A percentile compares a stretch with the other conserved stretches of the same genome.
Evolutionary conservation across 2,329 filamentous ascomycete species (phyloP).

Genomic region (Verruconis gallopava): DNA sequence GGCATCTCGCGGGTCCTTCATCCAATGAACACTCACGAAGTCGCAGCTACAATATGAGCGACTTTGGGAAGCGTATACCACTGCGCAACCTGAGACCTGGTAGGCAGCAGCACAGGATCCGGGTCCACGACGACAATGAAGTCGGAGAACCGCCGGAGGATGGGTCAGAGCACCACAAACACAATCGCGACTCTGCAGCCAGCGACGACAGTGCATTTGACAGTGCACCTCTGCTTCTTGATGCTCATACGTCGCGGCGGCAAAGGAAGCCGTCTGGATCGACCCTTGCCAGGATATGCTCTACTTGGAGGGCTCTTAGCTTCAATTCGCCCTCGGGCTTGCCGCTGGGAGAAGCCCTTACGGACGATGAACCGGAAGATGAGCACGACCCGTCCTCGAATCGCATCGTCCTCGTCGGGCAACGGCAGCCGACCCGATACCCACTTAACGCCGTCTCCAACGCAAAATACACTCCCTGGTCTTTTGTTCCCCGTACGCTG

Average conservation of each 20-base stretch:
- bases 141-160: slow-evolving; percentile 53
- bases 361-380: slow-evolving; percentile 11
- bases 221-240: slow-evolving; percentile 58
- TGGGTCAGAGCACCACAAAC: slow-evolving; percentile 39
- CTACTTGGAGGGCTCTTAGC: no score
- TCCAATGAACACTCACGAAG: slow-evolving; percentile 21
- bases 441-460: slow-evolving; percentile 89
- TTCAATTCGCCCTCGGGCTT: no score
- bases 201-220: slow-evolving; percentile 49
- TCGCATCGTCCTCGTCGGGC: slow-evolving; percentile 63
- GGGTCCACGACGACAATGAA: slow-evolving; percentile 51
- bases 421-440: slow-evolving; percentile 59
- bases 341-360: neutral
- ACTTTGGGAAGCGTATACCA: slow-evolving; percentile 48
- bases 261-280: no score
- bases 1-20: slow-evolving; percentile 15
- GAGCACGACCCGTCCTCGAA: slow-evolving; percentile 50
- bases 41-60: slow-evolving; percentile 17
- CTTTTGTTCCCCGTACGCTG: slow-evolving; percentile 82
- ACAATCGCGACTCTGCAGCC: slow-evolving; percentile 41
- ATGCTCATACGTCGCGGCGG: no score
- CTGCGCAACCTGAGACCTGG: slow-evolving; percentile 47
- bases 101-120: slow-evolving; percentile 26
- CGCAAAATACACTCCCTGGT: slow-evolving; percentile 92
- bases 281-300: no score